phyloP scores from a whole-genome alignment of 768 basidiomycete genomes.

The Omphalotus guepiniiformis region DNA sequence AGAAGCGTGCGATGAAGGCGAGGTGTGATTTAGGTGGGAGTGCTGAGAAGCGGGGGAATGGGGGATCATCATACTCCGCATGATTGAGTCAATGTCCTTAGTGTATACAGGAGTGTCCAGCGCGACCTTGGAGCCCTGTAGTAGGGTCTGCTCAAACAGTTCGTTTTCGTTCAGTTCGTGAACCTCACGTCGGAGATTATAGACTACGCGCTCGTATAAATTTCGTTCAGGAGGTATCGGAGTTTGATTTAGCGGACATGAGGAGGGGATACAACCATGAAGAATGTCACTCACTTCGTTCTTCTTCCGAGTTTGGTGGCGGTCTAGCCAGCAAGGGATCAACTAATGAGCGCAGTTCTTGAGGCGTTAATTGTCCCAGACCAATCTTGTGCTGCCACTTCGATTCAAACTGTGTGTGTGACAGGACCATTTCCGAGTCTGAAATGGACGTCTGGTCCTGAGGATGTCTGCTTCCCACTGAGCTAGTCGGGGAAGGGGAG shows the following conservation, averaged over 20 bases:
- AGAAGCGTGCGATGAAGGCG: background rate
- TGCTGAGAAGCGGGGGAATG: conserved; percentile 4
- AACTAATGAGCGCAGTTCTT: conserved; percentile 37
- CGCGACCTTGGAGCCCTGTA: conserved; percentile 43
- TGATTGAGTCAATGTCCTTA: conserved; percentile 43
- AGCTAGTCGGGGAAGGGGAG: conserved; percentile 48
- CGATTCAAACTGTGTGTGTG: conserved; percentile 34
- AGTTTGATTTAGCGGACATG: background rate
- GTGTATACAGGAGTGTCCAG: conserved; percentile 39
- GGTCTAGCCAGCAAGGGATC: conserved; percentile 34
- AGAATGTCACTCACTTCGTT: conserved; percentile 28
- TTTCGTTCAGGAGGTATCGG: conserved; percentile 13
- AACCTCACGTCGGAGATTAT: conserved; percentile 32
- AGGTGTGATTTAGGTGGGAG: conserved; percentile 8
- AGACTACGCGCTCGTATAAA: conserved; percentile 32
- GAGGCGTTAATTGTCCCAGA: conserved; percentile 29
- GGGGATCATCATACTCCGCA: conserved; percentile 49
- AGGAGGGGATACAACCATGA: background rate
- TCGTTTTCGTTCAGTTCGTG: conserved; percentile 43
- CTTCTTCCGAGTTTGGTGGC: conserved; percentile 24
- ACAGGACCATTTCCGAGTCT: conserved; percentile 38
- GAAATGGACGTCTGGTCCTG: conserved; percentile 43
- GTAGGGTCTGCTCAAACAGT: conserved; percentile 42
- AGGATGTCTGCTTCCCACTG: conserved; percentile 43
- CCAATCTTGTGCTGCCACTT: conserved; percentile 39